phyloP scores from a whole-genome alignment of 192 early-diverging fungal genomes.

The Coemansia sp. region DNA sequence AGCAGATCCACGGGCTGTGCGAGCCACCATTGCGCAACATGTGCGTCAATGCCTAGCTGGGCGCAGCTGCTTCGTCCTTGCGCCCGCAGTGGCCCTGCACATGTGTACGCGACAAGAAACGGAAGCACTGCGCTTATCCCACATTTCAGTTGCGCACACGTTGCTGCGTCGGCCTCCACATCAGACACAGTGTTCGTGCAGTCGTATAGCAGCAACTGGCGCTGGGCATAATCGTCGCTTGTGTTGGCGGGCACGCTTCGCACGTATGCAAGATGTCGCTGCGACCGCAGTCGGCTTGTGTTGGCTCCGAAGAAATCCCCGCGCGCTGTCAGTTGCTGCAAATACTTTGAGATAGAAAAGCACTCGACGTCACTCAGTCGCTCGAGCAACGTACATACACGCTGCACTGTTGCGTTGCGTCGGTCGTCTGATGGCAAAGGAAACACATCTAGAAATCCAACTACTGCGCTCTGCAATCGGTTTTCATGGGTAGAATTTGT shows the following conservation, averaged over 20 bases:
- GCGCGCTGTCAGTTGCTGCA: constrained; percentile 42
- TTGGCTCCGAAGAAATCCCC: constrained; percentile 31
- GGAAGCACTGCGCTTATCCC: constrained; percentile 12
- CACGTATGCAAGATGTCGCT: constrained; percentile 35
- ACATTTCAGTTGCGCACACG: not conserved
- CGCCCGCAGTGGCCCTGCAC: constrained; percentile 15
- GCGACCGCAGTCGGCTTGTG: constrained; percentile 9
- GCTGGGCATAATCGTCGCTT: constrained; percentile 5
- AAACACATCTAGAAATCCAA: constrained; percentile 36
- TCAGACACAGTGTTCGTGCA: not conserved
- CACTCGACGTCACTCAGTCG: constrained; percentile 27
- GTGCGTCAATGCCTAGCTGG: constrained; percentile 5
- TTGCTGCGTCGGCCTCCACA: not conserved
- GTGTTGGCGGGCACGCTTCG: constrained; percentile 8
- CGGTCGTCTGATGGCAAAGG: not conserved
- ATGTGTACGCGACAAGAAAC: constrained; percentile 21
- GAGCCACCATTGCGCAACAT: constrained; percentile 31
- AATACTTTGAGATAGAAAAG: constrained; percentile 35
- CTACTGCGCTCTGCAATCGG: constrained; percentile 26
- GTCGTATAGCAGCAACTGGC: constrained; percentile 23
- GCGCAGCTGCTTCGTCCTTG: constrained; percentile 3
- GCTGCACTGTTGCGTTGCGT: constrained; percentile 7
- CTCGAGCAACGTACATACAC: constrained; percentile 34
- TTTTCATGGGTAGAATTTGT: no score
- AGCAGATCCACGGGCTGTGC: constrained; percentile 8